phyloP scores from a whole-genome alignment of 2,329 filamentous ascomycete genomes.

The Microdochium bolleyi region DNA sequence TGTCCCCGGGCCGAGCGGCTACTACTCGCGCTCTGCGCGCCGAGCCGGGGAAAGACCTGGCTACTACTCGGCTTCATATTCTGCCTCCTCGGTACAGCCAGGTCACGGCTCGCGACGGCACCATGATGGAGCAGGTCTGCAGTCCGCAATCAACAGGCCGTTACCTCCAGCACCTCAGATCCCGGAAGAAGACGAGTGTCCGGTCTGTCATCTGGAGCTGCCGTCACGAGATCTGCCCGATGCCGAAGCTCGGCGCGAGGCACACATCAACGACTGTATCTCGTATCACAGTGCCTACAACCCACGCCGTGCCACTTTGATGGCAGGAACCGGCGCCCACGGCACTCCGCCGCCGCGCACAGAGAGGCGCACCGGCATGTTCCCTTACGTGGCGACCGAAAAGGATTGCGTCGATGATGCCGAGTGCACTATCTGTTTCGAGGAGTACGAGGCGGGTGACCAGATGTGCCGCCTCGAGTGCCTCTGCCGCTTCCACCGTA shows the following conservation, averaged over 20 bases:
- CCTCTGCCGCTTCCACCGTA: slow-evolving; percentile 54
- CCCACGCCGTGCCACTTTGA: slow-evolving; percentile 15
- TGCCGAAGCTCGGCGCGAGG: slow-evolving; percentile 45
- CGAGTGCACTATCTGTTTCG: slow-evolving; percentile 61
- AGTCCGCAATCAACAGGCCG: slow-evolving; percentile 21
- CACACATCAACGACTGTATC: slow-evolving; percentile 53
- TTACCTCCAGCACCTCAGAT: slow-evolving; percentile 37
- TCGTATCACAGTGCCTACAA: slow-evolving; percentile 43
- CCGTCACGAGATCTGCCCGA: slow-evolving; percentile 48
- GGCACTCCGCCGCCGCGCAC: slow-evolving; percentile 21
- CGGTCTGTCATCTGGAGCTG: slow-evolving; percentile 66
- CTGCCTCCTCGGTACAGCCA: slow-evolving; percentile 20
- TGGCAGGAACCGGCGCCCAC: slow-evolving; percentile 6
- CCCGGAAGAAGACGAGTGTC: slow-evolving; percentile 71
- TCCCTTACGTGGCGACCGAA: slow-evolving; percentile 56
- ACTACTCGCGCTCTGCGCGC: slow-evolving; percentile 25
- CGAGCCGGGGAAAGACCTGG: neutral
- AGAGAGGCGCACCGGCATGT: slow-evolving; percentile 49
- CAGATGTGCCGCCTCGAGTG: slow-evolving; percentile 61
- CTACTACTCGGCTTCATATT: slow-evolving; percentile 4
- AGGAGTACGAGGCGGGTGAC: slow-evolving; percentile 55
- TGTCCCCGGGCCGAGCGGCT: slow-evolving; percentile 16
- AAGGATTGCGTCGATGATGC: slow-evolving; percentile 62
- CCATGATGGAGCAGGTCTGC: neutral
- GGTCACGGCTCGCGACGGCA: slow-evolving; percentile 11